These are phyloP conservation scores for Ambrosia trifida DNA, from an alignment of 129 eudicot genomes.

Conservation along the genomic window DNA sequence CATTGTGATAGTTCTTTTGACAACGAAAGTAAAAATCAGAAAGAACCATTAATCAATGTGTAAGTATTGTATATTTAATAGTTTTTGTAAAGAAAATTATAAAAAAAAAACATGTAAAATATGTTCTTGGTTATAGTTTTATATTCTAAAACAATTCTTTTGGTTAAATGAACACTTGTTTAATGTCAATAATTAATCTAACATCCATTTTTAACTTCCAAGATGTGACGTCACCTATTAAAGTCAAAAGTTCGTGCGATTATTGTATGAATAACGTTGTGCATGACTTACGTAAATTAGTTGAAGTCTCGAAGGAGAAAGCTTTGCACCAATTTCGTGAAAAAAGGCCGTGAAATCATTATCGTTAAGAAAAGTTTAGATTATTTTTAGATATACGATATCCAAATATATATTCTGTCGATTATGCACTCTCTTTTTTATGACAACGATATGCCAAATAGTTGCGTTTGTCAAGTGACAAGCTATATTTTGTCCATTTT, in stretches of 20 bases:
- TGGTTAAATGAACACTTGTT: not conserved
- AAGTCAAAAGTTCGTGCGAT: not conserved
- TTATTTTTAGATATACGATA: not conserved
- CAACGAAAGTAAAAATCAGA: too few species aligned
- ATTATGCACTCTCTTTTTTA: constrained; percentile 1
- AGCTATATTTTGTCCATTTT: constrained; percentile 27
- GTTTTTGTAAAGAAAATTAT: not conserved
- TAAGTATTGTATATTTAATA: too few species aligned
- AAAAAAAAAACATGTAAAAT: not conserved
- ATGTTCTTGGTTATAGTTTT: not conserved
- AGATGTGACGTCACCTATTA: not conserved
- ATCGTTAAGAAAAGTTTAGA: not conserved
- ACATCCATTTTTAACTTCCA: not conserved
- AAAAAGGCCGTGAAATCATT: not conserved
- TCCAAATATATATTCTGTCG: not conserved
- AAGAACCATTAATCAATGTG: too few species aligned
- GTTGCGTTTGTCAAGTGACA: constrained; percentile 32
- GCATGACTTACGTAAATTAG: not conserved
- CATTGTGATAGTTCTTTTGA: too few species aligned
- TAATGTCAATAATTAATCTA: not conserved
- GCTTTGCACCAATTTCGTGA: not conserved
- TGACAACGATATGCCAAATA: constrained; percentile 10
- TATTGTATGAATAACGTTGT: not conserved
- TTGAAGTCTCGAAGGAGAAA: not conserved
- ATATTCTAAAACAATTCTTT: not conserved